These are phyloP conservation scores for Lipomyces sp. DNA, from an alignment of 805 yeast species.

Conservation along the genomic window DNA sequence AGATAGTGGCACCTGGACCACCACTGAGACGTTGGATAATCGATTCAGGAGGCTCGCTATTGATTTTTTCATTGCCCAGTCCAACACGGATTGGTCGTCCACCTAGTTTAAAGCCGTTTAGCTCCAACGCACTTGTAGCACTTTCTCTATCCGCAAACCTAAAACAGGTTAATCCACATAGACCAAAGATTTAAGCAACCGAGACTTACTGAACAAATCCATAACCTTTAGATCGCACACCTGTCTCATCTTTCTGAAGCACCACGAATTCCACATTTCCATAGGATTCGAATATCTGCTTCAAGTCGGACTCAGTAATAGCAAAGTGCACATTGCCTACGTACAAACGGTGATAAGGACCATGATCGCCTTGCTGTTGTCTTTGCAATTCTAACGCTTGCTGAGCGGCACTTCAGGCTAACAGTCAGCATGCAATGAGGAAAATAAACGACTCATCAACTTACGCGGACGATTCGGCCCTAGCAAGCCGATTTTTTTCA, in stretches of 20 bases:
- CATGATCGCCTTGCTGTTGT: conserved; percentile 24
- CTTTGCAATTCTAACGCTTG: conserved; percentile 35
- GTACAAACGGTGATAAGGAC: conserved; percentile 40
- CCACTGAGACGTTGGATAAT: conserved; percentile 32
- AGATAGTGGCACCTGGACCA: conserved; percentile 14
- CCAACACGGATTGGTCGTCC: conserved; percentile 44
- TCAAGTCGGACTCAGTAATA: conserved; percentile 71
- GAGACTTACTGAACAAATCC: conserved; percentile 67
- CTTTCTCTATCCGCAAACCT: conserved; percentile 30
- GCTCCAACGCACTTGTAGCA: conserved; percentile 42
- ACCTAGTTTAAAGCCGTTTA: conserved; percentile 43
- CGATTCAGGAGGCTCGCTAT: conserved; percentile 33
- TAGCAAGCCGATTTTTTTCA: conserved; percentile 44
- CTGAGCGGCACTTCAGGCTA: conserved; percentile 30
- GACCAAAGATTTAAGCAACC: conserved; percentile 11
- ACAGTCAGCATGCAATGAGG: not conserved
- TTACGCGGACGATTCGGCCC: conserved; percentile 37
- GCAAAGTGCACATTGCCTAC: conserved; percentile 45
- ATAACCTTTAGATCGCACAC: conserved; percentile 79
- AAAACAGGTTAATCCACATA: conserved; percentile 2
- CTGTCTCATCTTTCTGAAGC: conserved; percentile 82
- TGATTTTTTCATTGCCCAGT: conserved; percentile 37
- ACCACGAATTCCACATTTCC: conserved; percentile 83
- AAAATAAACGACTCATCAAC: not conserved
- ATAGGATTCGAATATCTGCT: conserved; percentile 63